These are phyloP conservation scores for Microsporum canis DNA, from an alignment of 2,329 filamentous ascomycete genomes.

Conservation along the genomic window DNA sequence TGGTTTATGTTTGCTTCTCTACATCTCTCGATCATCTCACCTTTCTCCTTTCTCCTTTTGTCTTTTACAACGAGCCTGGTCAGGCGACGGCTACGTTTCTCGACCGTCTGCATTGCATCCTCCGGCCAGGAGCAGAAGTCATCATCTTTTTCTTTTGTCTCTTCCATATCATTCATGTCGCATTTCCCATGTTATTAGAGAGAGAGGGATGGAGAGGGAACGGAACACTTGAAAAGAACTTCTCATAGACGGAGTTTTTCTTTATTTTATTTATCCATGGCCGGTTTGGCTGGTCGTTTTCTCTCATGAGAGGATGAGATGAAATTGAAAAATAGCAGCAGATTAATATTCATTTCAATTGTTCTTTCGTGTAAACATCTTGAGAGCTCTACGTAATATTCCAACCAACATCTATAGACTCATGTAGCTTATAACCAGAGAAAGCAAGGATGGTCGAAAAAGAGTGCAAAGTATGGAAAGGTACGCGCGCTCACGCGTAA, in stretches of 20 bases:
- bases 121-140: not conserved
- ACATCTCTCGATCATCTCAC: not conserved
- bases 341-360: constrained; percentile 6
- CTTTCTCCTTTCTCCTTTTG: not conserved
- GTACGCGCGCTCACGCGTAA: not conserved
- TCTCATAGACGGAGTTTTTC: not conserved
- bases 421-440: too few species aligned
- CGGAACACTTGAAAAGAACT: not conserved
- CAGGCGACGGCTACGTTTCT: not conserved
- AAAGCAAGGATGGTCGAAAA: too few species aligned
- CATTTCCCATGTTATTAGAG: not conserved
- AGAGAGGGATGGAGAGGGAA: not conserved
- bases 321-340: not conserved
- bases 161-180: constrained; percentile 1
- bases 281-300: constrained; percentile 13
- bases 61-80: not conserved
- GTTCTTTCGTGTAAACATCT: not conserved
- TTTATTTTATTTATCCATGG: not conserved
- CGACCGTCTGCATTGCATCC: not conserved
- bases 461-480: not conserved
- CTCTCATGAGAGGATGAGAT: constrained; percentile 24
- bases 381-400: not conserved
- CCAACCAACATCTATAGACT: too few species aligned
- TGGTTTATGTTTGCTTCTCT: not conserved
- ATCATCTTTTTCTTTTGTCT: not conserved